phyloP scores from a whole-genome alignment of 2,329 filamentous ascomycete genomes.

The Clarireedia monteithiana region DNA sequence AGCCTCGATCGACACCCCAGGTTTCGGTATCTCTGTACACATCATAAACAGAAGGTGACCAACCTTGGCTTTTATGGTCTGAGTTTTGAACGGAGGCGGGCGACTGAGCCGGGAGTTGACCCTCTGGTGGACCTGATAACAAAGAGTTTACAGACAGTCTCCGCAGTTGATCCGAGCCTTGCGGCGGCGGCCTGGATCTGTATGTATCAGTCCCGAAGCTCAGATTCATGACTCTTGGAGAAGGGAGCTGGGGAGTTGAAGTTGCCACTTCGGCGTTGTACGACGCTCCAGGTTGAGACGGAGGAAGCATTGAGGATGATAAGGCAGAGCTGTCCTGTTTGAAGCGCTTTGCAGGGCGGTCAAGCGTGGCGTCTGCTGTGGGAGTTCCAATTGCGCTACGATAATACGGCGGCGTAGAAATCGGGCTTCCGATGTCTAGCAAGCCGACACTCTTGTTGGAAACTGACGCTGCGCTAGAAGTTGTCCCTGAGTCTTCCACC shows the following conservation, averaged over 20 bases:
- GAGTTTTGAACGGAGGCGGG: background rate
- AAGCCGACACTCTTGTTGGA: conserved; percentile 12
- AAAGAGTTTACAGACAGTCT: conserved; percentile 60
- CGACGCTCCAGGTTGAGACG: background rate
- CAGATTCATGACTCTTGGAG: too few relatives aligned
- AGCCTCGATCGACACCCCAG: conserved; percentile 66
- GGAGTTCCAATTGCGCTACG: conserved; percentile 9
- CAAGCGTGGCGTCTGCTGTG: conserved; percentile 1
- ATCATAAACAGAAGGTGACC: conserved; percentile 11
- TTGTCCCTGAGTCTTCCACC: conserved; percentile 18
- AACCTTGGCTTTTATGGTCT: conserved; percentile 1
- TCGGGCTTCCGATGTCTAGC: conserved; percentile 13
- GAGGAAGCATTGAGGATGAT: background rate
- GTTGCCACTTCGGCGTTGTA: background rate
- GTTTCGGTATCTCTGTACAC: conserved; percentile 35
- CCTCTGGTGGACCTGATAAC: conserved; percentile 42
- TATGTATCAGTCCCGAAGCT: background rate
- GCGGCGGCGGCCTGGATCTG: background rate
- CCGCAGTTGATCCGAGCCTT: conserved; percentile 33
- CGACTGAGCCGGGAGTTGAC: background rate
- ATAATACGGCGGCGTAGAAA: conserved; percentile 13
- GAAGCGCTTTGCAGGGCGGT: conserved; percentile 17
- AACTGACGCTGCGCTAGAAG: conserved; percentile 10
- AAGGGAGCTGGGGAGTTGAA: background rate
- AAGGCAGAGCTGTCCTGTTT: conserved; percentile 12